phyloP scores from a whole-genome alignment of 495 filamentous ascomycete species.

The Hypomontagnella monticulosa region DNA sequence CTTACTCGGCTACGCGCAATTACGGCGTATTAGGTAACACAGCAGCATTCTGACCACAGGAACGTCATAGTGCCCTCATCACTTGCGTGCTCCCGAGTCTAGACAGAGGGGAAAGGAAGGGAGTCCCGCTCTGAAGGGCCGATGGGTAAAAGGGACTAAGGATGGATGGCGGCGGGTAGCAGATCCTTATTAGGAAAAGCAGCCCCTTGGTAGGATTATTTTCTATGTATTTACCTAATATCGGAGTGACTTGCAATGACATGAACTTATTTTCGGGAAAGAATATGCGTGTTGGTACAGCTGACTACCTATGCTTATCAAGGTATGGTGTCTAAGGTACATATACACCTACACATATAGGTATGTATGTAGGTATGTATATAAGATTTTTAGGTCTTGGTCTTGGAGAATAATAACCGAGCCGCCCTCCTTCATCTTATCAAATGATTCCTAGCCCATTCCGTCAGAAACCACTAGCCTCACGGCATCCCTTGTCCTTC shows the following conservation, averaged over 20 bases:
- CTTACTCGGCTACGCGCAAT: neutral
- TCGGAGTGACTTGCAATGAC: too few species aligned
- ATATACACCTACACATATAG: too few species aligned
- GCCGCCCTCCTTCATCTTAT: neutral
- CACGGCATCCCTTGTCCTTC: neutral
- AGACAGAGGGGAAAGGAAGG: neutral
- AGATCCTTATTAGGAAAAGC: neutral
- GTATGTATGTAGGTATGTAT: too few species aligned
- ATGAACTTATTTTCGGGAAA: too few species aligned
- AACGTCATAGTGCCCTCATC: constrained; percentile 20
- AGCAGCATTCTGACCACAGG: constrained; percentile 1
- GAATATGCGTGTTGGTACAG: too few species aligned
- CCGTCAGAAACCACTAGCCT: neutral
- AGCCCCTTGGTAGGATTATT: too few species aligned
- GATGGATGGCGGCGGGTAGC: neutral
- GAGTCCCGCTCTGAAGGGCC: neutral
- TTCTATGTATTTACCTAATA: too few species aligned
- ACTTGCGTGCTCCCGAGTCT: neutral
- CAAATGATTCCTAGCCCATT: neutral
- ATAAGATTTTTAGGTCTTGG: too few species aligned
- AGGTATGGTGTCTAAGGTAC: too few species aligned
- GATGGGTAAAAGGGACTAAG: neutral
- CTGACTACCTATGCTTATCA: too few species aligned
- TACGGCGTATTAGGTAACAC: constrained; percentile 14
- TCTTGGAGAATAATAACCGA: too few species aligned